These are phyloP conservation scores for Gilbertella persicaria DNA, from an alignment of 371 early-diverging fungal genomes.

Conservation along the genomic window DNA sequence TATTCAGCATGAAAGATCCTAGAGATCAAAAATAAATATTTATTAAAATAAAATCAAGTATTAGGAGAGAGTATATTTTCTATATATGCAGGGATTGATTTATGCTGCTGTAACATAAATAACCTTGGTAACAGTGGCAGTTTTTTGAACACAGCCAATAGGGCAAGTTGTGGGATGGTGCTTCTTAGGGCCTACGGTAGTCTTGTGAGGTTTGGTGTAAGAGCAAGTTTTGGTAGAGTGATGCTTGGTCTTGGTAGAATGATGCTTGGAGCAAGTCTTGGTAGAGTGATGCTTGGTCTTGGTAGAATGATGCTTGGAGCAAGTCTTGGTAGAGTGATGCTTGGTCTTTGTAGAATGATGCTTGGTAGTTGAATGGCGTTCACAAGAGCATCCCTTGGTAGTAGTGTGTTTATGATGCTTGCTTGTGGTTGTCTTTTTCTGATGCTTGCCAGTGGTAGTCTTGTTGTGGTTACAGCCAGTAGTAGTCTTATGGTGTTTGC, in stretches of 20 bases:
- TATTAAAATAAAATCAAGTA: neutral
- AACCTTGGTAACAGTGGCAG: neutral
- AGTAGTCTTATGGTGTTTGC: no score
- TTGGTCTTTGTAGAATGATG: no score
- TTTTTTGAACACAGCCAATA: neutral
- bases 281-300: neutral
- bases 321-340: neutral
- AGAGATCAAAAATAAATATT: conserved; percentile 14
- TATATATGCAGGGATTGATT: neutral
- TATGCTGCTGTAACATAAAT: neutral
- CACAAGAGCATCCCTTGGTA: no score
- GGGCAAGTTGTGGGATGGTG: neutral
- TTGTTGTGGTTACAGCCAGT: no score
- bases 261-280: neutral
- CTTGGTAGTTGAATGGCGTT: no score
- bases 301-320: no score
- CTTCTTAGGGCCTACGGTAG: no score
- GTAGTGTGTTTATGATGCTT: no score
- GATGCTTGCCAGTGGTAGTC: no score
- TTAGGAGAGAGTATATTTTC: neutral
- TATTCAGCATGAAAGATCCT: conserved; percentile 48
- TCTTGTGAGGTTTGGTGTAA: no score
- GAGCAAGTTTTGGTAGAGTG: neutral
- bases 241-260: neutral
- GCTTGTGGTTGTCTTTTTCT: no score